Evolutionary conservation across 2,329 filamentous ascomycete genomes (phyloP), one percentile per base, ranked within the genome.

Genomic region (Monosporascus sp.): DNA sequence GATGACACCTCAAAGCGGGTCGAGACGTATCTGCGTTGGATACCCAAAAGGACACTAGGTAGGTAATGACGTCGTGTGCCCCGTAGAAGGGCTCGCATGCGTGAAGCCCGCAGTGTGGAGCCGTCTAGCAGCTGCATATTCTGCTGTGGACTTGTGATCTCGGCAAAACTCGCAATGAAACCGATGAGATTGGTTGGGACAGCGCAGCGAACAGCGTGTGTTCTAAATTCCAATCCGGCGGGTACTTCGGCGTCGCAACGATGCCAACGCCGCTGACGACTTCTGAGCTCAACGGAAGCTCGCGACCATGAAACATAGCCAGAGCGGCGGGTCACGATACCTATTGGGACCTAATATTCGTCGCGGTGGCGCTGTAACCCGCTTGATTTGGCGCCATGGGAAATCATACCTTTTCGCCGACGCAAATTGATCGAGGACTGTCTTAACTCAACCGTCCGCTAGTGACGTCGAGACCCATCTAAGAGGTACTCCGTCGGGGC

Each of bases 401-500:
- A n/a, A 39, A 39, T 18, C 38, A 9, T 39, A 39, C 27, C 11
- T 31, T 11, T 11, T 5, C 27, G 27, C 27, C 27, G 27, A 31
- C 27, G 9, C 27, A 31, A 11, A 31, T 31, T 31, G 27, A 31
- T 31, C 27, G 27, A 31, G 27, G 27, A 4, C 27, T 1, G 9
- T 9, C 5, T 3, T 24, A 24, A 24, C 20, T 24, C 20, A 44
- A 44, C 11, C 20, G 11, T 45, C 43, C 14, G 43, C 61, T 50
- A 64, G 62, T 18, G 57, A 54, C 50, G 69, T 58, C 9, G 78
- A 67, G 54, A 82, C 73, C 83, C 83, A 87, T 61, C 83, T 74
- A 20, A 74, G 71, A 20, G 83, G 83, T 36, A 86, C 77, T 27
- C 83, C 83, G 55, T 83, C 78, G 37, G 75, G 60, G 38, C 79